Evolutionary conservation across 108 stramenopile species (phyloP), one percentile per base, ranked within the genome.

Genomic region (Cyclotella atomus): DNA sequence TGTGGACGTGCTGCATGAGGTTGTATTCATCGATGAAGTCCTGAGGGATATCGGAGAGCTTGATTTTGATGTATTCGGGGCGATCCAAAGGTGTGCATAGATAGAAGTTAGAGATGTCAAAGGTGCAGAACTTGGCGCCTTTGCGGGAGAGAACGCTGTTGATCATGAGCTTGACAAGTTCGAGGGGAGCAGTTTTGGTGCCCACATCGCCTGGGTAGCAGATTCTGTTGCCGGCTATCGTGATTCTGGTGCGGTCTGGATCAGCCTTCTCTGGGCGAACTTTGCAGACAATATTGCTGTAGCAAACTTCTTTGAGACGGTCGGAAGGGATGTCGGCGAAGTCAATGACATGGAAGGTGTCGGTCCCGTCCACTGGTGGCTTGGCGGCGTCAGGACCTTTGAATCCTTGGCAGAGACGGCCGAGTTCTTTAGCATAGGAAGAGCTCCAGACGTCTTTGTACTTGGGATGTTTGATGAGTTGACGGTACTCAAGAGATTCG

Each of bases 71-170:
- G 75, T 81, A 81, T 44, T 85, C 78, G 27, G 20, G 50, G 0
- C 28, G 12, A n/a, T 70, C 65, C 75, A 83, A 53, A 2, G 67
- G 66, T 10, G 83, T 80, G 65, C 21, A 25, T 0, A 87, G 76
- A 61, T 80, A 87, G 54, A 83, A 87, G 45, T 83, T 71, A 30
- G 78, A 82, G 71, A 87, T 23, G 55, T 83, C 79, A 25, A 71
- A n/a, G n/a, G n/a, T n/a, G n/a, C n/a, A n/a, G n/a, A n/a, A n/a
- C n/a, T n/a, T n/a, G n/a, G n/a, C n/a, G 20, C 15, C 60, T 59
- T 30, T 52, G 19, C 25, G 64, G 36, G 65, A 76, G 52, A 87
- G 23, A 55, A 75, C 63, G 44, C 76, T 82, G 72, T 87, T 87
- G 81, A 87, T 20, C 2, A 82, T 29, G n/a, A 78, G 10, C 49